A percentile compares a stretch with the other conserved stretches of the same genome.
phyloP scores from a whole-genome alignment of 2,329 filamentous ascomycete species.

The Beauveria asiatica region DNA sequence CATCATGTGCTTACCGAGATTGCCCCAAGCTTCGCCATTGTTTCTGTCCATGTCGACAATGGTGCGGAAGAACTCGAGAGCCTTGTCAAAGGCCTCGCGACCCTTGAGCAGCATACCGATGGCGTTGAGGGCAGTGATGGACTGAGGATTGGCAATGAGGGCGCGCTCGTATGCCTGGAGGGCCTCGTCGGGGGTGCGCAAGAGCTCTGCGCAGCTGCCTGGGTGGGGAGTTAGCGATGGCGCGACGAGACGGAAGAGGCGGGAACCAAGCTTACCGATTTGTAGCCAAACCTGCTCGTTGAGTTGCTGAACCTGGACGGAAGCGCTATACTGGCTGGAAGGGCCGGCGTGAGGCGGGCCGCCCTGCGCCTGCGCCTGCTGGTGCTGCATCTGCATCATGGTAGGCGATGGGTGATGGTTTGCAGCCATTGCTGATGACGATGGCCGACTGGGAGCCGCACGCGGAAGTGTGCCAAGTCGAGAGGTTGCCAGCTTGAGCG shows the following conservation, averaged over 20 bases:
- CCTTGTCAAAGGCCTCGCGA: constrained; percentile 87
- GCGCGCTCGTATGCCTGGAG: constrained; percentile 87
- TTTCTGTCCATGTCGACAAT: constrained; percentile 82
- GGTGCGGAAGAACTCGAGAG: constrained; percentile 83
- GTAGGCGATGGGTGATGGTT: constrained; percentile 76
- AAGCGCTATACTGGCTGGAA: constrained; percentile 51
- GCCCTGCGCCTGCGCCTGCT: constrained; percentile 50
- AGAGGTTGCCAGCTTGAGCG: constrained; percentile 3
- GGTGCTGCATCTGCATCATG: constrained; percentile 60
- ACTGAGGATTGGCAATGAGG: constrained; percentile 78
- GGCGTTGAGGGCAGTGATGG: constrained; percentile 84
- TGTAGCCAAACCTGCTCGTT: constrained; percentile 91
- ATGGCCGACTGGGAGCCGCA: constrained; percentile 12
- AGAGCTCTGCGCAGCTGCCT: constrained; percentile 81
- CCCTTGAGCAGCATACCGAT: constrained; percentile 87
- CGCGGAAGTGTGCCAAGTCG: constrained; percentile 12
- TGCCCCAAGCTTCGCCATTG: constrained; percentile 95
- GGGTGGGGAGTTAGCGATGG: constrained; percentile 21
- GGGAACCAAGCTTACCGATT: constrained; percentile 54
- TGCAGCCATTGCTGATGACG: constrained; percentile 44
- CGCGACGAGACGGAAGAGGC: constrained; percentile 15
- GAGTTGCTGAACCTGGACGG: constrained; percentile 66
- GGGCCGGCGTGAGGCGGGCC: constrained; percentile 44
- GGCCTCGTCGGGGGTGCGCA: constrained; percentile 82
- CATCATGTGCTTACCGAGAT: constrained; percentile 56